phyloP scores from a whole-genome alignment of 345 rosid genomes.

The Limnanthes douglasii region DNA sequence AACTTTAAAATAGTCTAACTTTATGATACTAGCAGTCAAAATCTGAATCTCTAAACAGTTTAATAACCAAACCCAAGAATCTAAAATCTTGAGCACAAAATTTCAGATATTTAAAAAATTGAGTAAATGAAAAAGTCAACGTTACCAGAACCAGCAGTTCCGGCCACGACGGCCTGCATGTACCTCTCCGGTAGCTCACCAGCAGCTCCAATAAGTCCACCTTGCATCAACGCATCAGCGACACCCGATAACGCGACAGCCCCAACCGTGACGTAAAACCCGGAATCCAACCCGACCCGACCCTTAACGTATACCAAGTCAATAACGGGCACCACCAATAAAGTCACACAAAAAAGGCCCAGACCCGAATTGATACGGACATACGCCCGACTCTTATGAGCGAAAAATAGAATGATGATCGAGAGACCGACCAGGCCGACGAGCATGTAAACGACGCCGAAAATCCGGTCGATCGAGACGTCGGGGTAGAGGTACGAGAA shows the following conservation, averaged over 20 bases:
- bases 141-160: conserved; percentile 95
- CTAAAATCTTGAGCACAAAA: background rate
- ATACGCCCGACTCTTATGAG: conserved; percentile 55
- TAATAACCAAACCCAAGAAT: too few relatives aligned
- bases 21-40: too few relatives aligned
- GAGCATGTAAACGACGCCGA: conserved; percentile 69
- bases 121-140: background rate
- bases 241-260: conserved; percentile 46
- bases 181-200: conserved; percentile 91
- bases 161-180: conserved; percentile 91
- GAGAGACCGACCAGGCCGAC: conserved; percentile 47
- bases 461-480: conserved; percentile 75
- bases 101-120: background rate
- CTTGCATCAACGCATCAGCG: conserved; percentile 84
- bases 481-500: conserved; percentile 86
- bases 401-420: conserved; percentile 38
- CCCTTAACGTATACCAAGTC: conserved; percentile 67
- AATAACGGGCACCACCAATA: conserved; percentile 63
- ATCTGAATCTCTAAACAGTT: too few relatives aligned
- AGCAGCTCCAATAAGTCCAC: conserved; percentile 77
- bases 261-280: conserved; percentile 48
- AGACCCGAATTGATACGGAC: conserved; percentile 72
- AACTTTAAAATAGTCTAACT: conserved; percentile 2
- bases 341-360: conserved; percentile 31
- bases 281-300: conserved; percentile 52